Conservation (phyloP, 768 basidiomycete genomes). For the Pisolithus marmoratus region DNA sequence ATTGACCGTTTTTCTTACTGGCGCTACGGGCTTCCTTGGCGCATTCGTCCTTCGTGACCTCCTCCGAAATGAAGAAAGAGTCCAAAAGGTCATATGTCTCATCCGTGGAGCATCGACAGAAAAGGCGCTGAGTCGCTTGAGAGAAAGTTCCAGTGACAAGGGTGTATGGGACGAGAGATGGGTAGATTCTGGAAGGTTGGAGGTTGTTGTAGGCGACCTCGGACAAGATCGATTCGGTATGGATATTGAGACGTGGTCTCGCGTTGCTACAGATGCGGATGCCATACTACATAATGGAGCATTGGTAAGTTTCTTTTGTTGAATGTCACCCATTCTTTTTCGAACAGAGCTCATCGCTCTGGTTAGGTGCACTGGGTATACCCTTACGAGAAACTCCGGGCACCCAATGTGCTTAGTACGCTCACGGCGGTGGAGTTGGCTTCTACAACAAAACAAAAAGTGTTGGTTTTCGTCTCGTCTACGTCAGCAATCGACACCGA, state of each 20-base stretch:
- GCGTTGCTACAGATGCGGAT: slow-evolving; percentile 68
- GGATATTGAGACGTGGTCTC: slow-evolving; percentile 54
- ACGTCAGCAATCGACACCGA: slow-evolving; percentile 93
- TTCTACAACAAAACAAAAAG: slow-evolving; percentile 66
- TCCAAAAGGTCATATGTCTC: slow-evolving; percentile 88
- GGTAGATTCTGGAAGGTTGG: slow-evolving; percentile 60
- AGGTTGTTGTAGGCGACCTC: slow-evolving; percentile 83
- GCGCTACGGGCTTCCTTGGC: slow-evolving; percentile 95
- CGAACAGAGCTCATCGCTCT: not conserved
- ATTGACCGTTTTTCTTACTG: slow-evolving; percentile 88
- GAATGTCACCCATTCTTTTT: not conserved
- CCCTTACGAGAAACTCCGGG: slow-evolving; percentile 88
- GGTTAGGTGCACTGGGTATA: slow-evolving; percentile 96
- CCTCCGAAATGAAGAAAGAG: slow-evolving; percentile 51
- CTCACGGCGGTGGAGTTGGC: slow-evolving; percentile 79
- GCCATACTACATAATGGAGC: slow-evolving; percentile 93
- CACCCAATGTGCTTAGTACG: slow-evolving; percentile 90
- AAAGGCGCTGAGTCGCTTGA: slow-evolving; percentile 64
- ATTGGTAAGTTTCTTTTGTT: slow-evolving; percentile 53
- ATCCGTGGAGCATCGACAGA: slow-evolving; percentile 65
- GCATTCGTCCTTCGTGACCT: slow-evolving; percentile 86
- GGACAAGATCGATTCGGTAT: slow-evolving; percentile 72
- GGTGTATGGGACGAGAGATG: slow-evolving; percentile 88
- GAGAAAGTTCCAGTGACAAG: slow-evolving; percentile 66
- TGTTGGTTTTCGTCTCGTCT: slow-evolving; percentile 86